phyloP scores from a whole-genome alignment of 164 flowering plant genomes.

The Magnolia kwangsiensis region DNA sequence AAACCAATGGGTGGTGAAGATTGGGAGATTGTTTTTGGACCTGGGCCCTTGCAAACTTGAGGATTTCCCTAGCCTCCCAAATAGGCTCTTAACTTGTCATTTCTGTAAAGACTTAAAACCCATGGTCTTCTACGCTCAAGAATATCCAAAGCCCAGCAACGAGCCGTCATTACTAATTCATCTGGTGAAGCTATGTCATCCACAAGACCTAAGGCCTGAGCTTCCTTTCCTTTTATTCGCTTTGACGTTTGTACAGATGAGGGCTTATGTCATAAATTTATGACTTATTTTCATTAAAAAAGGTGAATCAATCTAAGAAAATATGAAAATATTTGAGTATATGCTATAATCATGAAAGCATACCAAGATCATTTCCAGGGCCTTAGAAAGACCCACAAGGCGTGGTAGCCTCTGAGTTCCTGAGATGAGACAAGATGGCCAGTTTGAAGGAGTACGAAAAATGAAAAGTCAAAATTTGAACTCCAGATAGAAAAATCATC shows the following conservation, averaged over 20 bases:
- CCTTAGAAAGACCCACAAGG: slow-evolving; percentile 88
- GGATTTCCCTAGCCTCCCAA: slow-evolving; percentile 73
- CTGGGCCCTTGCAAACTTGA: slow-evolving; percentile 75
- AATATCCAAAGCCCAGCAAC: slow-evolving; percentile 82
- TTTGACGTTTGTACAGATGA: slow-evolving; percentile 53
- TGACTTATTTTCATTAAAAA: not conserved
- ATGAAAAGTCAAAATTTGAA: not conserved
- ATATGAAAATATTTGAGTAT: not conserved
- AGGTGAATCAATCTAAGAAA: not conserved
- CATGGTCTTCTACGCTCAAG: slow-evolving; percentile 61
- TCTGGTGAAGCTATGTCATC: slow-evolving; percentile 69
- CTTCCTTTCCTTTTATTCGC: slow-evolving; percentile 73
- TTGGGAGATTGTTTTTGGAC: slow-evolving; percentile 72
- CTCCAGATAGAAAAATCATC: not conserved
- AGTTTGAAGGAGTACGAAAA: slow-evolving; percentile 3
- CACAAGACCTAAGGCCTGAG: slow-evolving; percentile 65
- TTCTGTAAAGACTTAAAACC: slow-evolving; percentile 67
- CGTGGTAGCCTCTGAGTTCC: slow-evolving; percentile 99
- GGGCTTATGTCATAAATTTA: not conserved
- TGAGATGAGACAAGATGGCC: slow-evolving; percentile 25
- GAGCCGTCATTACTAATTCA: slow-evolving; percentile 58
- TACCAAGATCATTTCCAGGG: slow-evolving; percentile 99
- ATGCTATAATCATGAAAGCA: slow-evolving; percentile 7
- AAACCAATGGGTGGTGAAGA: slow-evolving; percentile 67
- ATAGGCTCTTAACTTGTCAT: slow-evolving; percentile 78